Evolutionary conservation across 148 eudicot genomes (phyloP).

Genomic region (Pouteria glomerata): DNA sequence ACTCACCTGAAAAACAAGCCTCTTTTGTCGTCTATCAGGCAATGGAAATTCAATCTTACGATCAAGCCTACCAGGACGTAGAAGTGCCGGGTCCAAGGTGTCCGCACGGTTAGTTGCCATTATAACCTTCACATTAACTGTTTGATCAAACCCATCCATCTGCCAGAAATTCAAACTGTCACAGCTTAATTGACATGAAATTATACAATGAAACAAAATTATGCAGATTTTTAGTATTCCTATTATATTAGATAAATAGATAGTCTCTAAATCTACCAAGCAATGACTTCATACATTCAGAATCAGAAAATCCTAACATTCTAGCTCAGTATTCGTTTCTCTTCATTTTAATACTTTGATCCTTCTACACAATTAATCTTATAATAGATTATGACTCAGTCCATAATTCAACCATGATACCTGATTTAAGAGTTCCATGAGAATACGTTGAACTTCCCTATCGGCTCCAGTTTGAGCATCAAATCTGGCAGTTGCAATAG

Average conservation of each 20-base stretch:
- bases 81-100: conserved; percentile 85
- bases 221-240: not conserved
- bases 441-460: conserved; percentile 94
- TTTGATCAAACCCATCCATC: conserved; percentile 97
- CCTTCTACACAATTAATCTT: not conserved
- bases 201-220: not conserved
- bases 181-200: not conserved
- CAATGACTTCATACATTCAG: too few species aligned
- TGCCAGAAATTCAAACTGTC: conserved; percentile 11
- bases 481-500: conserved; percentile 95
- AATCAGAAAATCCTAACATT: not conserved
- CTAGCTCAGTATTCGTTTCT: not conserved
- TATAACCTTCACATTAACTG: conserved; percentile 85
- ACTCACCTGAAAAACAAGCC: conserved; percentile 79
- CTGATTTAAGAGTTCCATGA: conserved; percentile 95
- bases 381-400: not conserved
- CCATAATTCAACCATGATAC: conserved; percentile 21
- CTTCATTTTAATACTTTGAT: not conserved
- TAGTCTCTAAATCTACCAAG: not conserved
- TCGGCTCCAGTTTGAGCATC: conserved; percentile 99
- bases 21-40: conserved; percentile 86
- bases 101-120: conserved; percentile 91
- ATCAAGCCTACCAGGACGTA: conserved; percentile 84
- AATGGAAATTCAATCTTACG: conserved; percentile 85
- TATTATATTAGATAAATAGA: not conserved